phyloP scores from a whole-genome alignment of 106 monocot species.

The Amphibolis antarctica region DNA sequence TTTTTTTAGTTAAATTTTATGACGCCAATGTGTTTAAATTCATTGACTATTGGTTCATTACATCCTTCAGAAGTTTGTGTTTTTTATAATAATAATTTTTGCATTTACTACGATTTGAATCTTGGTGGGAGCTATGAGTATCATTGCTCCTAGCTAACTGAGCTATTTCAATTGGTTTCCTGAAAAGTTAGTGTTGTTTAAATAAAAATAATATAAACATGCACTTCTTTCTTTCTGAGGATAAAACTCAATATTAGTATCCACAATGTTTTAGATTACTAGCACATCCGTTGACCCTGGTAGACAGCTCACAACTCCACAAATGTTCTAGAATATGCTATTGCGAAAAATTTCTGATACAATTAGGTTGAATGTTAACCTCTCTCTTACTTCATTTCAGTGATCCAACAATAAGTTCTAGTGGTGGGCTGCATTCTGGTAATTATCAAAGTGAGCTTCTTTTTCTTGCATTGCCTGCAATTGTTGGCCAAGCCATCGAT shows the following conservation, averaged over 20 bases:
- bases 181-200: too few relatives aligned
- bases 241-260: too few relatives aligned
- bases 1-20: background rate
- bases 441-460: conserved; percentile 60
- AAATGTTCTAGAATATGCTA: background rate
- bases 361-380: too few relatives aligned
- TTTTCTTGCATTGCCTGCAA: conserved; percentile 75
- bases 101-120: too few relatives aligned
- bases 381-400: conserved; percentile 17
- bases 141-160: too few relatives aligned
- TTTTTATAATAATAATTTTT: too few relatives aligned
- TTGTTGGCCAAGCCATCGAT: conserved; percentile 86
- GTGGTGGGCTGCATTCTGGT: conserved; percentile 13
- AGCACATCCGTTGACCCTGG: background rate
- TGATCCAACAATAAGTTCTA: conserved; percentile 19
- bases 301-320: background rate
- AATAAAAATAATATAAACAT: background rate
- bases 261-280: too few relatives aligned
- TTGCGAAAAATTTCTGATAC: background rate
- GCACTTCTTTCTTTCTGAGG: background rate
- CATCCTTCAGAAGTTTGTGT: too few relatives aligned
- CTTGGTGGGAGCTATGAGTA: too few relatives aligned
- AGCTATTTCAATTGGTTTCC: too few relatives aligned
- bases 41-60: background rate
- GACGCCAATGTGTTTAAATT: background rate